Evolutionary conservation across 2,329 filamentous ascomycete genomes (phyloP), one percentile per base, ranked within the genome.

Genomic region (Diaporthe sp.): DNA sequence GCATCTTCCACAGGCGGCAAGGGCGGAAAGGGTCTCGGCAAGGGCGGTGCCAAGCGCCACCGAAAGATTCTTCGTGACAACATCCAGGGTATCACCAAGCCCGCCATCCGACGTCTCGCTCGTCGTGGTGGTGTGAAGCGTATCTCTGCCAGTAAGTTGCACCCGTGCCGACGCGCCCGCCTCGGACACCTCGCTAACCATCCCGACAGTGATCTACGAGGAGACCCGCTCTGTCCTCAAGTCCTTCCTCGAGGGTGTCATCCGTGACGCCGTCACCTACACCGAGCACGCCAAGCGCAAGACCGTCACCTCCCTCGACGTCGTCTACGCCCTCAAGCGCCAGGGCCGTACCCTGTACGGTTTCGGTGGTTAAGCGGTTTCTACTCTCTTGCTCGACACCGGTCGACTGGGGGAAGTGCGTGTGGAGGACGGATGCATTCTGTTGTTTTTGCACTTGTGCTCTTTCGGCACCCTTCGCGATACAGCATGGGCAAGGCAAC

Each of bases 61-160:
- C 93, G 96, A 85, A 98, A 98, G 94, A 98, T 98, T 91, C 92
- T 98, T 87, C 95, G 96, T 89, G 96, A 98, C 94, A 98, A 98
- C 94, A 98, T 98, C 85, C 96, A 98, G 90, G 96, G 96, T 89
- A 98, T 98, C 86, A 98, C 96, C 85, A 98, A 98, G 94, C 96
- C 96, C 83, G 96, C 96, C 83, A 98, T 98, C 88, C 94, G 96
- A 84, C 96, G 96, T 97, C 95, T 98, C 86, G 96, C 96, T 80
- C 96, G 96, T 89, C 95, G 96, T 97, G 96, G 96, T 88, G 96
- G 96, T 96, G 96, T 98, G 92, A 98, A 98, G 95, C 96, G 96
- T 98, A 98, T 98, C 84, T 98, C 95, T 84, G 96, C 96, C 86
- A 97, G 93, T 94, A 92, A 86, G 90, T 89, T 63, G 7, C 22